A percentile compares a stretch with the other conserved stretches of the same genome.
phyloP scores from a whole-genome alignment of 768 basidiomycete species.

The Termitomyces bulborhizus region DNA sequence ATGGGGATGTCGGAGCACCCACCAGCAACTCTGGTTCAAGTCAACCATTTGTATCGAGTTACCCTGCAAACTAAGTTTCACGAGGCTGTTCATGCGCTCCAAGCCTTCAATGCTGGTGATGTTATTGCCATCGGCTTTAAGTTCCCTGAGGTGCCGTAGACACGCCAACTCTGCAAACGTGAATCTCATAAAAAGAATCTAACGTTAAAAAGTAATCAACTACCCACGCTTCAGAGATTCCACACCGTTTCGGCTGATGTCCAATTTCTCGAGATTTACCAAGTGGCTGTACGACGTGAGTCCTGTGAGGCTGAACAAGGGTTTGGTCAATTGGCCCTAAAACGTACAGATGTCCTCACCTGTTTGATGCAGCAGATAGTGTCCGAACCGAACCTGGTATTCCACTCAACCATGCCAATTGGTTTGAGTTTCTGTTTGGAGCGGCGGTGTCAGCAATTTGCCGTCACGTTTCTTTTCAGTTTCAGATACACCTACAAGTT shows the following conservation, averaged over 20 bases:
- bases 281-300: slow-evolving; percentile 88
- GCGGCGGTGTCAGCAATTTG: too few relatives aligned
- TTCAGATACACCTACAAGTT: slow-evolving; percentile 54
- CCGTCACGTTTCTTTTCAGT: too few relatives aligned
- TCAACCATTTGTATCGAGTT: slow-evolving; percentile 65
- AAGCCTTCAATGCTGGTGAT: slow-evolving; percentile 73
- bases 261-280: slow-evolving; percentile 78
- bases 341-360: slow-evolving; percentile 37
- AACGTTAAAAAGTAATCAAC: slow-evolving; percentile 5
- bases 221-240: slow-evolving; percentile 82
- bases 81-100: slow-evolving; percentile 71
- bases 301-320: slow-evolving; percentile 58
- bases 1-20: slow-evolving; percentile 20
- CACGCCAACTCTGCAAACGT: slow-evolving; percentile 65
- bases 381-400: slow-evolving; percentile 67
- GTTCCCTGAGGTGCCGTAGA: slow-evolving; percentile 79
- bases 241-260: slow-evolving; percentile 86
- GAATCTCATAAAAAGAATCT: background rate
- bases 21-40: slow-evolving; percentile 64
- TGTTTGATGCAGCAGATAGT: slow-evolving; percentile 71
- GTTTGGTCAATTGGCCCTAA: background rate
- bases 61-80: slow-evolving; percentile 75
- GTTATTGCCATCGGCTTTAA: slow-evolving; percentile 84
- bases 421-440: slow-evolving; percentile 45
- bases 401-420: slow-evolving; percentile 76